Evolutionary conservation across 208 protist species (phyloP).

Genomic region (Acanthamoeba culbertsoni): DNA sequence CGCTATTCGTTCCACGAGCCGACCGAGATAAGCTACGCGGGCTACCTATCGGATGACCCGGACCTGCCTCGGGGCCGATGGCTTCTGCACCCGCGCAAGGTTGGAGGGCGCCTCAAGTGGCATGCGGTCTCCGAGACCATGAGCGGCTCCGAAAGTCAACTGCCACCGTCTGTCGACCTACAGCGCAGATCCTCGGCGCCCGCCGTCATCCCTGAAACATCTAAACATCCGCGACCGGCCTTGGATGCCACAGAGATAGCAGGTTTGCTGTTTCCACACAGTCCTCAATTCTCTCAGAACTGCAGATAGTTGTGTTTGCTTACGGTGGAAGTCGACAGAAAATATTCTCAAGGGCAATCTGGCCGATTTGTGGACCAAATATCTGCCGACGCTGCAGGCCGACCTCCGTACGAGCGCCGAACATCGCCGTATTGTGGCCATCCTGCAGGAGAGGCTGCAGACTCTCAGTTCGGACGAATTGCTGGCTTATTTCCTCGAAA

Average conservation of each 20-base stretch:
- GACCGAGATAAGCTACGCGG: too few relatives aligned
- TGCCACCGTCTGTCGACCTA: neutral
- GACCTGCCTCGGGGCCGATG: too few relatives aligned
- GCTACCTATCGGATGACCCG: too few relatives aligned
- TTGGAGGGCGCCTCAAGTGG: too few relatives aligned
- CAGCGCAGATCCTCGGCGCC: neutral
- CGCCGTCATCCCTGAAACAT: neutral
- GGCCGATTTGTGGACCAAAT: constrained; percentile 1
- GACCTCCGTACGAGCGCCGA: neutral
- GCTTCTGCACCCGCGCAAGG: too few relatives aligned
- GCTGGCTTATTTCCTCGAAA: neutral
- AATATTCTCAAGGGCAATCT: constrained; percentile 48
- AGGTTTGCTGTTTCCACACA: too few relatives aligned
- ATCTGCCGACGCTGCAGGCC: neutral
- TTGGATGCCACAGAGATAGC: neutral
- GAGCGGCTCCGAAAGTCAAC: neutral
- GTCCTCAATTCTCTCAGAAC: too few relatives aligned
- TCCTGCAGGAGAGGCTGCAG: constrained; percentile 15
- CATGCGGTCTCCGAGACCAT: neutral
- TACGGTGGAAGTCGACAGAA: neutral
- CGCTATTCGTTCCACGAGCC: too few relatives aligned
- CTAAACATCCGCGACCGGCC: neutral
- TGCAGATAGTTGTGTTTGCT: neutral
- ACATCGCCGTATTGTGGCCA: neutral
- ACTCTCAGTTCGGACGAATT: neutral